Evolutionary conservation across 2,329 filamentous ascomycete species (phyloP).

Genomic region (Knufia fluminis): DNA sequence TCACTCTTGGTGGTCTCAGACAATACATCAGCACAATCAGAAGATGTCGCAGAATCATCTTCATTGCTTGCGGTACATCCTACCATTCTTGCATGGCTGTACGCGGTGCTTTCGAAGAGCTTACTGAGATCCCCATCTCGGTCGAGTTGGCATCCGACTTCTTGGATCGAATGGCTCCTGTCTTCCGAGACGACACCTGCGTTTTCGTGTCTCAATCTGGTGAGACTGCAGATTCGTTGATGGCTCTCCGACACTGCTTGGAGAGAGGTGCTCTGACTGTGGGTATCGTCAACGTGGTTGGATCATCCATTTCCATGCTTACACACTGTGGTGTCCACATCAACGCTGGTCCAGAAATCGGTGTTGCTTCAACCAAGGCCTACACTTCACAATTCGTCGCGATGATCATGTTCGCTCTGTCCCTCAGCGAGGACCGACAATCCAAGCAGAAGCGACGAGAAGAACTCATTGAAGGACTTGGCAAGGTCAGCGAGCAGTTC

Average conservation of each 20-base stretch:
- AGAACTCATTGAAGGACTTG: slow-evolving; percentile 92
- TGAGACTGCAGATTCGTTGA: slow-evolving; percentile 93
- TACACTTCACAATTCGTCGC: slow-evolving; percentile 99
- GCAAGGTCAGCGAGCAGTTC: slow-evolving; percentile 83
- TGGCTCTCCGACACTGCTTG: slow-evolving; percentile 95
- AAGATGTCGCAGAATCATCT: slow-evolving; percentile 93
- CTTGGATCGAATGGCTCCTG: slow-evolving; percentile 88
- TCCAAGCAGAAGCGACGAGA: slow-evolving; percentile 86
- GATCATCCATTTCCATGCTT: slow-evolving; percentile 95
- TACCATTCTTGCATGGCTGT: slow-evolving; percentile 99
- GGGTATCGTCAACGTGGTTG: slow-evolving; percentile 96
- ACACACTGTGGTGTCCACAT: slow-evolving; percentile 99
- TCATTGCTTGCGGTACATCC: slow-evolving; percentile 96
- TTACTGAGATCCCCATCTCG: slow-evolving; percentile 94
- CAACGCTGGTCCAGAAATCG: slow-evolving; percentile 96
- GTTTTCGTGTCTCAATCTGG: slow-evolving; percentile 98
- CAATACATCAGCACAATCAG: slow-evolving; percentile 96
- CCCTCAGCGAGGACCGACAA: slow-evolving; percentile 88
- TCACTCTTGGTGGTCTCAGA: slow-evolving; percentile 88
- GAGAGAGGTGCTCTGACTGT: slow-evolving; percentile 96
- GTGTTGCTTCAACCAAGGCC: slow-evolving; percentile 97
- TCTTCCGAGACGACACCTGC: slow-evolving; percentile 98
- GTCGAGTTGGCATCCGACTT: slow-evolving; percentile 98
- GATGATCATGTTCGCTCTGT: slow-evolving; percentile 99
- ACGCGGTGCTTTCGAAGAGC: slow-evolving; percentile 92